Evolutionary conservation across 345 rosid genomes (phyloP), one percentile per base, ranked within the genome.

Genomic region (Carallia brachiata): DNA sequence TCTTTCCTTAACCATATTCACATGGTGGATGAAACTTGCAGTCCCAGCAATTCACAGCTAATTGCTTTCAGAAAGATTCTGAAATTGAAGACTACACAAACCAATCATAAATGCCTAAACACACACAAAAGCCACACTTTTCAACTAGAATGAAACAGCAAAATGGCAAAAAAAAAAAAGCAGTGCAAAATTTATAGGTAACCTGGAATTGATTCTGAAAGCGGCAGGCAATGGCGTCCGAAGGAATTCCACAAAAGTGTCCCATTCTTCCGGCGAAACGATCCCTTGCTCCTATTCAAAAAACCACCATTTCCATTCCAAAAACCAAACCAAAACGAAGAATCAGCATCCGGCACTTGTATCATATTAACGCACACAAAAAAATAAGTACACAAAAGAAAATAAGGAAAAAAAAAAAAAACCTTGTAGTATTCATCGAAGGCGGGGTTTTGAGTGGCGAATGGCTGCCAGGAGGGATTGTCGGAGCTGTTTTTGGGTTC

Each of bases 391-490:
- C 23, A 10, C 47, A 17, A 69, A 3, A 57, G 27, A 36, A 39
- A 15, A 31, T 23, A 34, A 1, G 16, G 23, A 23, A 32, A 1
- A 32, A 32, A 2, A 32, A 32, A 3, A 28, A 1, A 1, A 44
- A 90, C 97, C 89, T 92, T 87, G 86, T 95, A 95, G 83, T 90
- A 95, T 60, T 89, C 90, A 40, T 89, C 97, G 75, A 95, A 95
- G 62, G 87, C 83, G 6, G 80, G 76, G 75, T 90, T 95, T 63
- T 90, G 83, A 61, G 80, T 86, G 59, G 81, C 78, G 47, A 87
- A 86, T 16, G 91, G 93, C 70, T 81, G 82, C 96, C 93, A 90
- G 18, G 71, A 10, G 36, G 39, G 67, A 18, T 72, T 59, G 23
- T 65, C 75, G 4, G 19, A 66, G 59, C 81, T 80, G 68, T 61